Evolutionary conservation across 1,284 basidiomycete species (phyloP), one percentile per base, ranked within the genome.

Genomic region (Ustilago crameri): DNA sequence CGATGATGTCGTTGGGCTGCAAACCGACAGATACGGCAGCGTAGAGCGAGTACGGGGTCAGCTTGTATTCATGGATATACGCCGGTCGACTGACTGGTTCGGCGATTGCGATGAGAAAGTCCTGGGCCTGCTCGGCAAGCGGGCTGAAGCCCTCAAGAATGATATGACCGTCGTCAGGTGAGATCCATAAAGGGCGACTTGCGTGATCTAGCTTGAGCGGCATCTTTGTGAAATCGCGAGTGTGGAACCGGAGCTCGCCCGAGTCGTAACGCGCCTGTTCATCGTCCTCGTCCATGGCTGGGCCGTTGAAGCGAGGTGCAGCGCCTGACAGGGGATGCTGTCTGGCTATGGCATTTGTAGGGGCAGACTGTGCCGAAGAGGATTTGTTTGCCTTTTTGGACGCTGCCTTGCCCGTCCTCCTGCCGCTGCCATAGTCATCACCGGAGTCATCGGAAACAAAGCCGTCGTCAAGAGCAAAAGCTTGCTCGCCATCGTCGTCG

Each of bases 31-130:
- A 98, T 66, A 99, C 95, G 55, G 96, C 96, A 52, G 96, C 96
- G 84, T 98, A 98, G 26, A 99, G 87, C 23, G 95, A 97, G 84
- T 98, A 96, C 45, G 95, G 91, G 49, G 95, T 98, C 80, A 99
- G 90, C 85, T 96, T 94, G 88, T 98, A 99, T 87, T 98, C 96
- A 85, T 99, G 96, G 69, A 98, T 95, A 85, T 96, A 93, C 32
- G 92, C 90, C 41, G 96, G 96, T 86, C 96, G 91, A 87, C 95
- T 98, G 81, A 98, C 94, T 73, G 96, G 96, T 86, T 99, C 96
- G 78, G 94, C 93, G 52, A 99, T 98, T 48, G 96, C 95, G 56
- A 96, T 93, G 40, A 98, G 87, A 79, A 99, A 98, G 84, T 99
- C 96, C 84, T 98, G 95, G 3, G 96, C 96, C 84, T 97, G 94